Base-by-base conservation (phyloP, 2,329 filamentous ascomycete genomes). In the Annulohypoxylon truncatum region DNA sequence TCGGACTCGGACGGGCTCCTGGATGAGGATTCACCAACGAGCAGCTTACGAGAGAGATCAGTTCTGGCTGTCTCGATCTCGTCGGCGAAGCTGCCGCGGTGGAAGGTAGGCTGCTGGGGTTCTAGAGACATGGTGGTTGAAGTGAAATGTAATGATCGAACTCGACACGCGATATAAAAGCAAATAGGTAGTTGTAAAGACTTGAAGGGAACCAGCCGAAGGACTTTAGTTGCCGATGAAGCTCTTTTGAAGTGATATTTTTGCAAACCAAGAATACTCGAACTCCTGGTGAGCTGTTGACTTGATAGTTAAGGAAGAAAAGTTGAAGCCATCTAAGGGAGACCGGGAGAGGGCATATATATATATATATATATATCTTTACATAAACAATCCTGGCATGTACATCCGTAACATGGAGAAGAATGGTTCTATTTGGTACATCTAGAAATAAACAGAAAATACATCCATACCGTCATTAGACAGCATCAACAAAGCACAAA, bases 151-250 rank as follows among this genome's bases (percentile, higher is more conserved):
- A 77, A 77, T 48, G 76, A 77, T 71, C 74, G 75, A 77, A 77
- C 76, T 77, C 75, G 52, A 77, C 76, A 77, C 75, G 76, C 75
- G 64, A 71, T 63, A 46, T 53, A 71, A 75, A 75, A 73, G 47
- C 66, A 72, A 71, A 62, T 18, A 67, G 42, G 67, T 60, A 58
- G 55, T 15, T 28, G 29, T 29, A 10, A 15, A 35, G 61, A 18
- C 15, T 51, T 56, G 46, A 31, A 20, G 13, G 18, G 31, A 31
- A 47, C 61, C 63, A 64, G 60, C 54, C 63, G 61, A 64, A 26
- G n/a, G n/a, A 7, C 18, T 10, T 42, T 29, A 58, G 62, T 42
- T 18, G 31, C 62, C 13, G 33, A 62, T 12, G 2, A 52, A 48
- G 13, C 12, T 57, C 48, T 64, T 33, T 60, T 60, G 50, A 18